These are phyloP conservation scores for Fusarium cyanostomum DNA, from an alignment of 2,329 filamentous ascomycete genomes.

Conservation along the genomic window DNA sequence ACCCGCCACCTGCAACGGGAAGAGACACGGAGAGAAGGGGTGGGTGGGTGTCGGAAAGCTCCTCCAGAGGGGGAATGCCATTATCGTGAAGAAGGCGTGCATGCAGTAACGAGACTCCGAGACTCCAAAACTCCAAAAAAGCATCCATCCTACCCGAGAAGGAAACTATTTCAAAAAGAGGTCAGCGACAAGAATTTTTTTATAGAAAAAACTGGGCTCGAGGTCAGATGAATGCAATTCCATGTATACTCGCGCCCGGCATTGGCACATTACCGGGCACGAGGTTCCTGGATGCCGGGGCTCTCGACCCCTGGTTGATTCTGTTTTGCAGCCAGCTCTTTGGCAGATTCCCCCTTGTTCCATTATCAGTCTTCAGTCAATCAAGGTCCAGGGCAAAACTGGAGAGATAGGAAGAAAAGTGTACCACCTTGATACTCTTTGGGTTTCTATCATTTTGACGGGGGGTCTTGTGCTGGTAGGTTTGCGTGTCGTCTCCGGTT, in stretches of 20 bases:
- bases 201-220: slow-evolving; percentile 9
- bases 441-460: no score
- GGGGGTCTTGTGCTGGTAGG: background rate
- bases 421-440: no score
- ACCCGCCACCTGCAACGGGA: slow-evolving; percentile 33
- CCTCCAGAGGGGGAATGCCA: slow-evolving; percentile 2
- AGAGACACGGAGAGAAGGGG: slow-evolving; percentile 13
- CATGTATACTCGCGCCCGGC: slow-evolving; percentile 24
- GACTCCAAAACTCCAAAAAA: slow-evolving; percentile 1
- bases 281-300: background rate
- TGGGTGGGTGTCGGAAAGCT: slow-evolving; percentile 26
- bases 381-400: no score
- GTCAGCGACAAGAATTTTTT: background rate
- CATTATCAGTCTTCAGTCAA: no score
- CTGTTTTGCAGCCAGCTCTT: no score
- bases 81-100: slow-evolving; percentile 21
- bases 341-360: no score
- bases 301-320: background rate
- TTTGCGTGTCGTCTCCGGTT: slow-evolving; percentile 1
- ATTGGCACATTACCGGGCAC: slow-evolving; percentile 6
- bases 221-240: slow-evolving; percentile 34
- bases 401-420: no score
- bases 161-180: background rate
- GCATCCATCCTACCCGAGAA: background rate
- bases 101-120: slow-evolving; percentile 21